Percentiles rank a stretch among this genome's conserved stretches.
Evolutionary conservation across 345 rosid species (phyloP).

Genomic region (Citrus hindsii): DNA sequence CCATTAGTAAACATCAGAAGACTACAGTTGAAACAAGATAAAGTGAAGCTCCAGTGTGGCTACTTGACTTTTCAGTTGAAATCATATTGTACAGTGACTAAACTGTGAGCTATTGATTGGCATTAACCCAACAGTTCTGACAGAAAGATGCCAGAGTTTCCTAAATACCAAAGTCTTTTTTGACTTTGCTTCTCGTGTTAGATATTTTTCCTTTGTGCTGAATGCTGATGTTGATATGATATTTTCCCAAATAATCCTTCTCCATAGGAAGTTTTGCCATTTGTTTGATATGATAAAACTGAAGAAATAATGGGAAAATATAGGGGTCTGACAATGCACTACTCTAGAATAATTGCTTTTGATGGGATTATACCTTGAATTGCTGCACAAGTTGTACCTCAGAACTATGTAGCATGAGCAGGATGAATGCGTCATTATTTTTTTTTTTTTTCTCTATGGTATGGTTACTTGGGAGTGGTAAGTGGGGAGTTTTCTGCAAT

Average conservation of each 20-base stretch:
- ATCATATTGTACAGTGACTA: constrained; percentile 10
- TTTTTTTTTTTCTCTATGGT: not conserved
- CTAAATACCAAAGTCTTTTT: constrained; percentile 4
- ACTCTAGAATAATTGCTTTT: not conserved
- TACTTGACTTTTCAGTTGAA: constrained; percentile 16
- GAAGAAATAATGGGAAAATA: not conserved
- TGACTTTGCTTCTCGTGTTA: not conserved
- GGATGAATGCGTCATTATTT: not conserved
- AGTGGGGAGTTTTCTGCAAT: not conserved
- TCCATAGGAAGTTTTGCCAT: not conserved
- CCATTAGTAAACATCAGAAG: not conserved
- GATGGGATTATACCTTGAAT: not conserved
- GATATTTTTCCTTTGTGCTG: constrained; percentile 18
- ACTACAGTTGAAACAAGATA: constrained; percentile 12
- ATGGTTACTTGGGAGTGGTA: not conserved
- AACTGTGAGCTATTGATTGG: constrained; percentile 16
- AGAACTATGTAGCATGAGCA: not conserved
- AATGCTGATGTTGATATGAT: not conserved
- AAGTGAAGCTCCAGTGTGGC: constrained; percentile 11
- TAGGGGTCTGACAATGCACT: not conserved
- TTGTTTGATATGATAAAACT: not conserved
- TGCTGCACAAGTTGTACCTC: not conserved
- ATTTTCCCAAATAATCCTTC: too few relatives aligned
- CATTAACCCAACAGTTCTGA: constrained; percentile 8
- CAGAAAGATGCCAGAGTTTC: constrained; percentile 12